Conservation (phyloP, 2,329 filamentous ascomycete species). For the Xylariaceae sp. region DNA sequence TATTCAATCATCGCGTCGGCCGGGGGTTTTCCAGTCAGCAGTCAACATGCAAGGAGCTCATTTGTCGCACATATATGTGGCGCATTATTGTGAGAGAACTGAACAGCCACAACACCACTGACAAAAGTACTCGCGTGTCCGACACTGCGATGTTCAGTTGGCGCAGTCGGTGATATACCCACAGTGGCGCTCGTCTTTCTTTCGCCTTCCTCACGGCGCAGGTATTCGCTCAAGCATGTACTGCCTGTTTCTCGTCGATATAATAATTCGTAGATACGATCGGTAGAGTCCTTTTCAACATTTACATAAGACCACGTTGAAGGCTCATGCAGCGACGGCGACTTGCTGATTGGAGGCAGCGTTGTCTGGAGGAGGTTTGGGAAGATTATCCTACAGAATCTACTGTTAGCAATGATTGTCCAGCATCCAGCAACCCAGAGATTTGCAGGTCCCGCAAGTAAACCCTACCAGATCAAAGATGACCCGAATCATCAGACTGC, state of each 20-base stretch:
- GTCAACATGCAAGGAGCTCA: neutral
- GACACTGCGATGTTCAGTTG: too few relatives aligned
- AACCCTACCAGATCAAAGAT: slow-evolving; percentile 78
- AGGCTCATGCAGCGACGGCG: slow-evolving; percentile 25
- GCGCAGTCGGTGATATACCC: too few relatives aligned
- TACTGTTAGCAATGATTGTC: neutral
- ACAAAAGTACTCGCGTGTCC: too few relatives aligned
- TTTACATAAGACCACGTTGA: neutral
- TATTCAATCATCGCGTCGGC: neutral
- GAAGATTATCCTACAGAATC: slow-evolving; percentile 26
- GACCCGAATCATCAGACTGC: slow-evolving; percentile 91
- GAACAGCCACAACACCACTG: neutral
- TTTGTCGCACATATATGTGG: neutral
- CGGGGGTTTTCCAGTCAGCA: neutral
- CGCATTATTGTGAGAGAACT: too few relatives aligned
- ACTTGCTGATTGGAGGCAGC: slow-evolving; percentile 25
- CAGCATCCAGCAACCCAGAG: too few relatives aligned
- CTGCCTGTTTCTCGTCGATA: too few relatives aligned
- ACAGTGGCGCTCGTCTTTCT: too few relatives aligned
- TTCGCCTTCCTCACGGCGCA: too few relatives aligned
- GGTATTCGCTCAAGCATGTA: too few relatives aligned
- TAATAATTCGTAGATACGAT: neutral
- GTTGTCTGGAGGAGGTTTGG: slow-evolving; percentile 26
- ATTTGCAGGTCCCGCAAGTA: neutral
- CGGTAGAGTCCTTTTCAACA: neutral